Percentiles rank a stretch among this genome's conserved stretches.
phyloP scores from a whole-genome alignment of 192 early-diverging fungal species.

The Backusella westeae region DNA sequence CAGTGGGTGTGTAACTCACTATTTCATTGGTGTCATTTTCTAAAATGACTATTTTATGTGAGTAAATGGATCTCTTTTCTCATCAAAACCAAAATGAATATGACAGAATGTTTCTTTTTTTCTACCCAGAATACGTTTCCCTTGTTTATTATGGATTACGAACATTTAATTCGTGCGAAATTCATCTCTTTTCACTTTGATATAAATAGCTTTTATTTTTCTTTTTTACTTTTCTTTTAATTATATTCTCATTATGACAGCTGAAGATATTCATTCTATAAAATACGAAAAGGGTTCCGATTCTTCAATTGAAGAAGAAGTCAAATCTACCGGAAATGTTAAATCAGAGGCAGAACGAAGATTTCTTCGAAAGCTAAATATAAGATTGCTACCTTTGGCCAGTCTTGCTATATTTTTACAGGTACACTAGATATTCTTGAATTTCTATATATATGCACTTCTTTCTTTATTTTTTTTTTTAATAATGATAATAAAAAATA shows the following conservation, averaged over 20 bases:
- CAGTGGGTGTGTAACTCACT: neutral
- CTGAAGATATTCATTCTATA: neutral
- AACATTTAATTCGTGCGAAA: conserved; percentile 6
- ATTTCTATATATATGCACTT: neutral
- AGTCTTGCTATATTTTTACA: conserved; percentile 15
- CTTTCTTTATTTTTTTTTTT: conserved; percentile 4
- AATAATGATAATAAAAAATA: neutral
- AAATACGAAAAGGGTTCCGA: neutral
- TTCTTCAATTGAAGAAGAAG: neutral
- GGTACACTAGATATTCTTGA: neutral
- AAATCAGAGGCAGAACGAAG: conserved; percentile 11
- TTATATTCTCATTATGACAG: neutral
- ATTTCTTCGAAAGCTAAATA: conserved; percentile 12
- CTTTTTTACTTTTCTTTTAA: neutral
- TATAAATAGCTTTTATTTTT: neutral
- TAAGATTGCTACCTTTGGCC: conserved; percentile 19
- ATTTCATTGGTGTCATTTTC: neutral
- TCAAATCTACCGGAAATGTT: neutral
- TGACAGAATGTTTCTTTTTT: neutral
- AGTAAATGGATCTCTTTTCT: neutral
- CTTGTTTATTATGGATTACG: neutral
- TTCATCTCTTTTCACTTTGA: neutral
- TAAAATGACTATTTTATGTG: neutral
- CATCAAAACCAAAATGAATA: neutral
- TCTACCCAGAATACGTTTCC: neutral